Evolutionary conservation across 352 stramenopile species (phyloP).

Genomic region (Pythium phragmiticola): DNA sequence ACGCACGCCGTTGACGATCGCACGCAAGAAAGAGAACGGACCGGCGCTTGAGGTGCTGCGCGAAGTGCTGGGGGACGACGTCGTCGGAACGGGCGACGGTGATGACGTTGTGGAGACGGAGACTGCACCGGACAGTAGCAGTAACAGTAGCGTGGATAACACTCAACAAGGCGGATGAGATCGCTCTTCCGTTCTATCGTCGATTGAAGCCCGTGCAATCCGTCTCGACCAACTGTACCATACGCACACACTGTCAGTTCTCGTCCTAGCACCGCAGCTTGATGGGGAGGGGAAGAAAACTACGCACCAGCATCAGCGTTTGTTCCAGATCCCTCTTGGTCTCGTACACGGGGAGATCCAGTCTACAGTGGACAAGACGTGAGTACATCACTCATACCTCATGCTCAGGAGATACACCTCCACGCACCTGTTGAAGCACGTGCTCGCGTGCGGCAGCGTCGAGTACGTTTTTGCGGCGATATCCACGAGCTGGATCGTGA

Average conservation of each 20-base stretch:
- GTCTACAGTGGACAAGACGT: conserved; percentile 28
- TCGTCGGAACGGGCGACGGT: not conserved
- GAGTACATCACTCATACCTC: not conserved
- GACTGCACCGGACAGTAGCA: conserved; percentile 7
- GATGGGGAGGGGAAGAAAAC: not conserved
- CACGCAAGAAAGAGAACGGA: conserved; percentile 67
- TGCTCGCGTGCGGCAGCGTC: conserved; percentile 71
- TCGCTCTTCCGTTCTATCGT: conserved; percentile 31
- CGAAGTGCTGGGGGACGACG: conserved; percentile 37
- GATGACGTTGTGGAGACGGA: not conserved
- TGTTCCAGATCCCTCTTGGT: conserved; percentile 91
- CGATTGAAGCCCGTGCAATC: conserved; percentile 79
- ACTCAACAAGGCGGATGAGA: not conserved
- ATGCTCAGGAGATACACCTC: too few relatives aligned
- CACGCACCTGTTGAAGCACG: conserved; percentile 74
- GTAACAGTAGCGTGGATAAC: conserved; percentile 2
- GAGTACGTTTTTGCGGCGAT: conserved; percentile 45
- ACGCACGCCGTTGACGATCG: conserved; percentile 60
- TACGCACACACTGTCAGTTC: not conserved
- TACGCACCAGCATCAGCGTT: conserved; percentile 89
- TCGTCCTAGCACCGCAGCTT: not conserved
- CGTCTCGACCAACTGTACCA: conserved; percentile 56
- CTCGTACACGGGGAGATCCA: conserved; percentile 75
- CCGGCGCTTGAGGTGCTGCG: conserved; percentile 55
- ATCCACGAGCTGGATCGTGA: conserved; percentile 70